Evolutionary conservation across 2,329 filamentous ascomycete species (phyloP), one percentile per base, ranked within the genome.

Genomic region (Penicillium sp.): DNA sequence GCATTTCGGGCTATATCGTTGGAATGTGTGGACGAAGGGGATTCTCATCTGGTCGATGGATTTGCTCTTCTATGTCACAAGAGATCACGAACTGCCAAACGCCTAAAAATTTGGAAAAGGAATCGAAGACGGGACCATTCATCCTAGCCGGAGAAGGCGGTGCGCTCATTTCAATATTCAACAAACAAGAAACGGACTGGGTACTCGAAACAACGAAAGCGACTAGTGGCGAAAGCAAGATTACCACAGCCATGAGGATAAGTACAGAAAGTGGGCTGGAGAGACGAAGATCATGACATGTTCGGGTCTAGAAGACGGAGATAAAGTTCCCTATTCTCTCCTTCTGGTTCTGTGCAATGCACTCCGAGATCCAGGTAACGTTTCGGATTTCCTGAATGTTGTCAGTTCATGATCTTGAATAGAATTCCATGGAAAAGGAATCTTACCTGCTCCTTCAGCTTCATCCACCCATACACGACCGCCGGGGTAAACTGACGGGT

Each of bases 341-440:
- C 75, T 98, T 98, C 72, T 98, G 93, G 75, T 95, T 96, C 72
- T 98, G 93, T 40, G 93, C 93, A 78, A 98, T 98, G 73, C 93
- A 98, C 71, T 98, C 93, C 15, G 93, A 86, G 68, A 98, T 98
- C 93, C 93, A 98, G 36, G 93, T 97, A 62, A 98, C 95, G 71
- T 98, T 98, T 53, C 93, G 86, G 59, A 97, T 96, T 85, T 98
- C 93, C 90, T 97, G 48, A 3, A 14, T 16, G 6, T 20, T 9
- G 42, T 70, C 48, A 68, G 59, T 33, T 38, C 20, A 21, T 28
- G 17, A 20, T 13, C 30, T 29, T 8, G 18, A 14, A 31, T 4
- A 18, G n/a, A 10, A 13, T 9, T 27, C 11, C 6, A 27, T 4
- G 16, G n/a, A n/a, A n/a, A n/a, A n/a, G n/a, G n/a, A n/a, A 7